Evolutionary conservation across 2,329 filamentous ascomycete species (phyloP), one percentile per base, ranked within the genome.

Genomic region (Dendrostoma leiphaemia): DNA sequence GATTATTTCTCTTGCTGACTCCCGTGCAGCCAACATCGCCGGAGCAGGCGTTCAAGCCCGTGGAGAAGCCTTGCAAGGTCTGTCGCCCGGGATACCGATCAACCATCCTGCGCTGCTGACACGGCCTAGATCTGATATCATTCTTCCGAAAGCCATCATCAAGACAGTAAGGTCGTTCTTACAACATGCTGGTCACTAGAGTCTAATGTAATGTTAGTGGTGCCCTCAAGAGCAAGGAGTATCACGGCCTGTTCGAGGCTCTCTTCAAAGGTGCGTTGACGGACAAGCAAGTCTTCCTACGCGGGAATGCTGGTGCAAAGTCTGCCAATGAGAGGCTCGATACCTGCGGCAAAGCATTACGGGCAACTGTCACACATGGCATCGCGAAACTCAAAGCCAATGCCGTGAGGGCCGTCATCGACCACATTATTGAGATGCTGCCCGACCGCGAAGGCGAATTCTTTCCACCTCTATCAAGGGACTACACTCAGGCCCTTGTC

Each of bases 361-460:
- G 90, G 51, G 76, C 86, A 24, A 82, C 88, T 23, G 80, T 95
- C 45, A 84, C 88, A 59, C 81, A 87, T 51, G 88, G 89, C 21
- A 76, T 86, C 29, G 72, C 78, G 19, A 86, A 81, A 57, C 71
- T 97, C 59, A 88, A 85, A 64, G 76, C 79, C 56, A 95, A 91
- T 67, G 93, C 91, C 0, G 77, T 93, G n/a, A 81, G 86, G 62
- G 83, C 88, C 6, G 74, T 97, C 15, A 77, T 96, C 60, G 85
- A 91, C 60, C 91, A 96, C 70, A 87, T 97, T 57, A 86, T 84
- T 3, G 85, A 96, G 60, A 84, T 85, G 17, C 76, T 96, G 3
- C 82, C 85, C 2, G 80, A 76, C 15, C 69, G 78, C 1, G 81
- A 85, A 51, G 84, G 84, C 13, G 79, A 76, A 2, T 82, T 88